Evolutionary conservation across 202 grass and related monocot genomes (phyloP).

Genomic region (Cymbopogon flexuosus): DNA sequence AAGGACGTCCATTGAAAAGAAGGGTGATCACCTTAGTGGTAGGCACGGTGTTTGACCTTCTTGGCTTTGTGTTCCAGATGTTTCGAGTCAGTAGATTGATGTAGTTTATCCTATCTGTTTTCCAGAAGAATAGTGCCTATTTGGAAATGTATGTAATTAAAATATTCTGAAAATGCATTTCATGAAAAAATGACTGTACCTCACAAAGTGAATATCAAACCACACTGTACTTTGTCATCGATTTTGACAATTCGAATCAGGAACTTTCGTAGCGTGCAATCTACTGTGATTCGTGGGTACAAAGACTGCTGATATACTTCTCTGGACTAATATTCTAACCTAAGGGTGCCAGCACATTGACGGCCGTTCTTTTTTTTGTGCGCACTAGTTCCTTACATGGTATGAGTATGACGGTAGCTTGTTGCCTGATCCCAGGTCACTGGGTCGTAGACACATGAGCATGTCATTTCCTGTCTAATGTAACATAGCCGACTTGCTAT

Average conservation of each 20-base stretch:
- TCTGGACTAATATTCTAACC: no score
- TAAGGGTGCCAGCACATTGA: not conserved
- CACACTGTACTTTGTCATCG: not conserved
- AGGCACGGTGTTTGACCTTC: not conserved
- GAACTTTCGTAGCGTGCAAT: not conserved
- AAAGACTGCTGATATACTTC: not conserved
- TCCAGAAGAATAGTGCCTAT: not conserved
- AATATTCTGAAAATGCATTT: not conserved
- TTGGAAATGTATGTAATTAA: not conserved
- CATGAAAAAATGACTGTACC: not conserved
- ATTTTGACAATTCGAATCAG: slow-evolving; percentile 17
- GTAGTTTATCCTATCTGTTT: not conserved
- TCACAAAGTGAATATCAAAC: not conserved
- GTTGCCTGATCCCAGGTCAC: not conserved
- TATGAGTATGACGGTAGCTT: not conserved
- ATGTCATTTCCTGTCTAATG: not conserved
- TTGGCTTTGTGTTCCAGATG: not conserved
- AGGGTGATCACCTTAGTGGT: not conserved
- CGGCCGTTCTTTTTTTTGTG: not conserved
- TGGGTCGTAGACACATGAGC: not conserved
- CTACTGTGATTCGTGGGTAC: not conserved
- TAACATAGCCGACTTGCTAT: slow-evolving; percentile 22
- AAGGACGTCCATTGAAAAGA: not conserved
- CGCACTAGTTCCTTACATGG: not conserved
- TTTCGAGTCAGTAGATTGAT: not conserved